phyloP scores from a whole-genome alignment of 2,329 filamentous ascomycete genomes.

The Verticillium tricorpus region DNA sequence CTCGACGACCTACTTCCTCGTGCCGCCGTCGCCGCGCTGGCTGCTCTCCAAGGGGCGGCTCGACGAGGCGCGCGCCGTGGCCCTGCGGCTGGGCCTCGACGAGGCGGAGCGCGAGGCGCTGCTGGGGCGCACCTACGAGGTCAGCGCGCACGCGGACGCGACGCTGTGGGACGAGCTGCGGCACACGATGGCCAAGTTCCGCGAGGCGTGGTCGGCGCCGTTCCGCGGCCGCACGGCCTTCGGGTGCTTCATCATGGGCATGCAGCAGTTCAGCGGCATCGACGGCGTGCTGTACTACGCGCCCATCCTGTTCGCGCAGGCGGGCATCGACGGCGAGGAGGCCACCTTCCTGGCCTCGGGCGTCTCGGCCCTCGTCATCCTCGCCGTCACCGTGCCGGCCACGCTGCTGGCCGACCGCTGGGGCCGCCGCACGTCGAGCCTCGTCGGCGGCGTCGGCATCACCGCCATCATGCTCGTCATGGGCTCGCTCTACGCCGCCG shows the following conservation, averaged over 20 bases:
- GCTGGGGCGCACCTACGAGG: conserved; percentile 15
- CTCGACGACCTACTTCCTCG: conserved; percentile 26
- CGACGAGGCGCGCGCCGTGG: conserved; percentile 35
- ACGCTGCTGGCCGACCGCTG: conserved; percentile 52
- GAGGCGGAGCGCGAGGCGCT: conserved; percentile 45
- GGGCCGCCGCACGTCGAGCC: conserved; percentile 49
- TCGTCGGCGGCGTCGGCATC: conserved; percentile 48
- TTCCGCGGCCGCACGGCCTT: conserved; percentile 44
- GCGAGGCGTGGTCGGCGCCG: background rate
- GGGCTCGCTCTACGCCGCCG: conserved; percentile 44
- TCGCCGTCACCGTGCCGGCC: conserved; percentile 52
- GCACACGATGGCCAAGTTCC: conserved; percentile 19
- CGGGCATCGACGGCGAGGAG: conserved; percentile 48
- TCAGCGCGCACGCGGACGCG: conserved; percentile 24
- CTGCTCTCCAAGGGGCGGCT: conserved; percentile 41
- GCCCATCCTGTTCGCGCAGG: conserved; percentile 54
- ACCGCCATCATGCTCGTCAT: conserved; percentile 48
- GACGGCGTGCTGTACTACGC: conserved; percentile 63
- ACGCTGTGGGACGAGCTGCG: conserved; percentile 26
- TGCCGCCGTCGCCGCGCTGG: conserved; percentile 57
- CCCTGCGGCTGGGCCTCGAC: conserved; percentile 38
- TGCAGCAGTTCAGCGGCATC: conserved; percentile 58
- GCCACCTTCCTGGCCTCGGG: conserved; percentile 58
- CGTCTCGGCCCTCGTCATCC: conserved; percentile 54
- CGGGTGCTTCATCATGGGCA: conserved; percentile 52